Conservation (phyloP, 2,329 filamentous ascomycete species). For the Aspergillus fructus region DNA sequence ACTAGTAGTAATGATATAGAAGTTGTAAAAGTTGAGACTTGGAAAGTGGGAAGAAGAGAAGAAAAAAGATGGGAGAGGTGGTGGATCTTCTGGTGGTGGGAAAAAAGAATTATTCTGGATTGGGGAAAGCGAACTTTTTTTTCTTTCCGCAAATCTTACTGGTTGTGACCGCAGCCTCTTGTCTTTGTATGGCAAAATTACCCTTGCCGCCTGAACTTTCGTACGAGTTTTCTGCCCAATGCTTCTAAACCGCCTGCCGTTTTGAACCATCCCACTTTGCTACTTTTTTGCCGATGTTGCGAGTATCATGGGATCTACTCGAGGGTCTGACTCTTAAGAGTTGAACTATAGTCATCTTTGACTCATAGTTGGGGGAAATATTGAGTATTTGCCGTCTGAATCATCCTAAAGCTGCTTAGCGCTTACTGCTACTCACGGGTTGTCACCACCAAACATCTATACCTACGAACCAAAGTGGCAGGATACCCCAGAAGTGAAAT, state of each 20-base stretch:
- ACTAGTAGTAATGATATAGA: constrained; percentile 25
- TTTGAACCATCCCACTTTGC: constrained; percentile 10
- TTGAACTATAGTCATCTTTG: not conserved
- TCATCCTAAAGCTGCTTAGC: not conserved
- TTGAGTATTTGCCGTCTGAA: not conserved
- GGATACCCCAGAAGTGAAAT: constrained; percentile 19
- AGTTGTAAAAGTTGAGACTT: constrained; percentile 25
- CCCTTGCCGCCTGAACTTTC: constrained; percentile 17
- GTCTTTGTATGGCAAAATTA: constrained; percentile 24
- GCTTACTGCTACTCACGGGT: not conserved
- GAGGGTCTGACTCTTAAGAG: not conserved
- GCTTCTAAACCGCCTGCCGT: constrained; percentile 21
- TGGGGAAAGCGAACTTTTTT: constrained; percentile 20
- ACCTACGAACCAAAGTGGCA: not conserved
- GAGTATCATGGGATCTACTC: not conserved
- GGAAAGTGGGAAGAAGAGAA: constrained; percentile 15
- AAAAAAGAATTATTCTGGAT: constrained; percentile 18
- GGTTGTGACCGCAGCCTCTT: constrained; percentile 12
- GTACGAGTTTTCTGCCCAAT: constrained; percentile 23
- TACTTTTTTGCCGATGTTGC: not conserved
- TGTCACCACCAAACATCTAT: not conserved
- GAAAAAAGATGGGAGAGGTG: constrained; percentile 14
- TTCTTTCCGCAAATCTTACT: constrained; percentile 15
- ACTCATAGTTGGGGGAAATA: not conserved
- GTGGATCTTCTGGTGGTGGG: constrained; percentile 19